A percentile compares a stretch with the other conserved stretches of the same genome.
phyloP scores from a whole-genome alignment of 2,329 filamentous ascomycete species.

The Ilyonectria mors-panacis region DNA sequence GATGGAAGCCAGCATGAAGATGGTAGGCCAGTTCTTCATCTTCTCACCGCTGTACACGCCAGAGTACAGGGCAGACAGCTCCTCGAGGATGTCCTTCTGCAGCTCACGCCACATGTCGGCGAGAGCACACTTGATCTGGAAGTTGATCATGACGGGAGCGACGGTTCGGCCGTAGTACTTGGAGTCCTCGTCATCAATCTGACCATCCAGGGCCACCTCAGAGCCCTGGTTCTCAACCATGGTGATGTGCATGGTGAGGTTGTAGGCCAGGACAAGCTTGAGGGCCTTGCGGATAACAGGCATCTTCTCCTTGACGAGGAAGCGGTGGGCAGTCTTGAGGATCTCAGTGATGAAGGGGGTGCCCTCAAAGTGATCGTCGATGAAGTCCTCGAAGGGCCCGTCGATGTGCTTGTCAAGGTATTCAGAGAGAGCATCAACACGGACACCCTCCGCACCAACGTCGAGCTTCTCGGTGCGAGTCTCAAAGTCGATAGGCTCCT shows the following conservation, averaged over 20 bases:
- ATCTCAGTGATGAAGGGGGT: slow-evolving; percentile 97
- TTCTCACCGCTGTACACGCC: slow-evolving; percentile 98
- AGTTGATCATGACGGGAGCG: slow-evolving; percentile 99
- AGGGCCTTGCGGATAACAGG: slow-evolving; percentile 94
- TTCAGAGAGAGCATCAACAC: slow-evolving; percentile 83
- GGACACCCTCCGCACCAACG: slow-evolving; percentile 90
- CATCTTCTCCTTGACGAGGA: slow-evolving; percentile 89
- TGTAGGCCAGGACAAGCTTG: slow-evolving; percentile 96
- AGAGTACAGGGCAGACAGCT: slow-evolving; percentile 93
- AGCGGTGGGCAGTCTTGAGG: slow-evolving; percentile 94
- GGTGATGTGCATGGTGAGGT: slow-evolving; percentile 93
- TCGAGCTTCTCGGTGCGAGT: slow-evolving; percentile 90
- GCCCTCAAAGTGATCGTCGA: slow-evolving; percentile 96
- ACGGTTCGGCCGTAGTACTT: slow-evolving; percentile 92
- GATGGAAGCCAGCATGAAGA: slow-evolving; percentile 96
- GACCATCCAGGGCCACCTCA: slow-evolving; percentile 82
- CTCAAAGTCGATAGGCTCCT: slow-evolving; percentile 85
- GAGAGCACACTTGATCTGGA: slow-evolving; percentile 97
- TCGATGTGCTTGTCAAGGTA: slow-evolving; percentile 98
- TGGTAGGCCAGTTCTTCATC: slow-evolving; percentile 98
- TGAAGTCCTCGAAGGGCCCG: slow-evolving; percentile 90
- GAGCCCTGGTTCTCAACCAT: slow-evolving; percentile 92
- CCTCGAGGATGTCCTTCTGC: slow-evolving; percentile 95
- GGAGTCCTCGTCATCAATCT: slow-evolving; percentile 88
- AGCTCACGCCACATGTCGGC: slow-evolving; percentile 98